Base-by-base conservation (phyloP, 2,329 filamentous ascomycete species). In the Didymella arachidicola region DNA sequence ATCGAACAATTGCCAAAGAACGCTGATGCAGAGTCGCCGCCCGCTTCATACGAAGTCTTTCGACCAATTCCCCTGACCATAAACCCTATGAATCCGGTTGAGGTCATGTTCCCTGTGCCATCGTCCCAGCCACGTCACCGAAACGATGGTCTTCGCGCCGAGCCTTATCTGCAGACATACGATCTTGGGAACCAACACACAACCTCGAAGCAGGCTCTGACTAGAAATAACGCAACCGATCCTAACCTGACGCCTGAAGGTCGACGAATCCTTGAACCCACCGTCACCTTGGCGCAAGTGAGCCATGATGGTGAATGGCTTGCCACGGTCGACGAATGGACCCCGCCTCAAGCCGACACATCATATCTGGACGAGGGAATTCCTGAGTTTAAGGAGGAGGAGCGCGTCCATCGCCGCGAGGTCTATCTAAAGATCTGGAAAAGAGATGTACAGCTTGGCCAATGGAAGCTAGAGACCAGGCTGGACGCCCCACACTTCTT, bases 361-460 rank as follows among this genome's bases (percentile, higher is more conserved):
- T 83, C 86, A 38, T 83, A 84, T 55, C 75, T 90, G 27, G 70
- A 73, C 30, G 72, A 76, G 62, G 73, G 73, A 2, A 77, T 81
- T 50, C 69, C 75, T 12, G 76, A 79, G 42, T 71, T 79, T 47
- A 69, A 72, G 14, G 71, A 75, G 48, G 80, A 81, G 51, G 79
- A 84, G 61, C 72, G 81, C 76, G 51, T 77, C 71, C 61, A 80
- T 78, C 64, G 82, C 79, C 84, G 84, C 42, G 94, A 98, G 73
- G 86, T 93, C 0, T 91, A 90, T 69, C 82, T 99, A 48, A 97
- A 97, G 73, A 95, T 99, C 74, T 99, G 95, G 95, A 88, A 75
- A 77, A 90, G 78, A 86, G 86, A 78, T 72, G 81, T 69, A 70
- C 81, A 71, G 72, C 85, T 71, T 71, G 80, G 67, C 14, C 68